Base-by-base conservation (phyloP, 2,329 filamentous ascomycete species). In the Ophiocordyceps sinensis region DNA sequence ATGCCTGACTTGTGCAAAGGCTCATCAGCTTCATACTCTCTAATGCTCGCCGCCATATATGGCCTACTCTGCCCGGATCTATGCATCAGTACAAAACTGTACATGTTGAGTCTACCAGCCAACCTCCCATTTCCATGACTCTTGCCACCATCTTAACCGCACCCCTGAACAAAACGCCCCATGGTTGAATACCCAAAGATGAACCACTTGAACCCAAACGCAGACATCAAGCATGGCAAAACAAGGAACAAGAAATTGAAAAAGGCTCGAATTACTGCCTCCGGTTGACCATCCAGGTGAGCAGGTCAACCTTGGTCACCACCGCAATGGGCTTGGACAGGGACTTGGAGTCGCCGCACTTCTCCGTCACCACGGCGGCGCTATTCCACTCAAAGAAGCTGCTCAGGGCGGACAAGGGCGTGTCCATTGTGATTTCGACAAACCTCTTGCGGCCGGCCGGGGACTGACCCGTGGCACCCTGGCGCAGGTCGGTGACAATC, bases 321-420 rank as follows among this genome's bases (percentile, higher is more conserved):
- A 98, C 78, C 8, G 86, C 91, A 39, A 91, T 70, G 2, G 93
- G 87, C 68, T 85, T 93, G 37, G 73, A 73, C 42, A 76, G 60
- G 19, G 70, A 74, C 44, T 70, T 63, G 41, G 68, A 64, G 43
- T 73, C 71, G 34, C 64, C 64, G 12, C 67, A 66, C 50, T 75
- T 72, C 60, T 96, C 88, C 0, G 89, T 98, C 3, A 98, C 86
- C 38, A 98, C 79, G 0, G 91, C 91, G 0, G 91, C 89, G 51
- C 84, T 91, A 64, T 98, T 96, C 87, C 91, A 96, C 65, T 96
- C 87, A 49, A 96, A 86, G 65, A 98, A 98, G 54, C 84, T 79
- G 67, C 86, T 89, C 41, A 98, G 71, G 36, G 83, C 80, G 37
- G 74, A 76, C 32, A 98, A 70, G 3, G 83, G 82, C 1, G 91